These are phyloP conservation scores for Penicillium sp. DNA, from an alignment of 2,329 filamentous ascomycete species.

Conservation along the genomic window DNA sequence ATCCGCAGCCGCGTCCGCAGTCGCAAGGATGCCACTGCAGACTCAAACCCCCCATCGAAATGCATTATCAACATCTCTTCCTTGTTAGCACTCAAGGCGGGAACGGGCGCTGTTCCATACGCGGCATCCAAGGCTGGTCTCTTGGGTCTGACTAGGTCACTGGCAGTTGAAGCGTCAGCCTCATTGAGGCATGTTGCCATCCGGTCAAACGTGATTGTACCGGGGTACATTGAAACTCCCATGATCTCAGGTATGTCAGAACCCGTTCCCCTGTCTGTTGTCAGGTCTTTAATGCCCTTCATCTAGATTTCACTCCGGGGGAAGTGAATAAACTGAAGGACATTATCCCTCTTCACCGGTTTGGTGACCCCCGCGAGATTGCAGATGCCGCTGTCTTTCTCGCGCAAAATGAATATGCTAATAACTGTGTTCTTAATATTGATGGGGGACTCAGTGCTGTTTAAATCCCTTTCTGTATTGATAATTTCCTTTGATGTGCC, in stretches of 20 bases:
- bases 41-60: constrained; percentile 57
- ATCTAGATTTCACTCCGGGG: constrained; percentile 43
- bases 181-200: constrained; percentile 63
- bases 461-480: too few species aligned
- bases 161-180: constrained; percentile 34
- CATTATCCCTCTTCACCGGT: constrained; percentile 63
- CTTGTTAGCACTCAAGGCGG: constrained; percentile 67
- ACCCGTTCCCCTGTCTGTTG: neutral
- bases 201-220: constrained; percentile 75
- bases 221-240: constrained; percentile 76
- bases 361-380: constrained; percentile 68
- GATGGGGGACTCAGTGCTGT: constrained; percentile 76
- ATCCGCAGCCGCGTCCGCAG: constrained; percentile 32
- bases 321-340: constrained; percentile 34
- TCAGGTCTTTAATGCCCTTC: too few species aligned
- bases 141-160: constrained; percentile 54
- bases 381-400: constrained; percentile 81
- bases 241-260: constrained; percentile 67
- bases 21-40: constrained; percentile 32
- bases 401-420: constrained; percentile 73
- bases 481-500: too few species aligned
- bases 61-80: constrained; percentile 83
- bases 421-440: constrained; percentile 81
- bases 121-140: constrained; percentile 79
- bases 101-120: constrained; percentile 69